Base-by-base conservation (phyloP, 1,139 yeast species). In the Yamadazyma dendronema region DNA sequence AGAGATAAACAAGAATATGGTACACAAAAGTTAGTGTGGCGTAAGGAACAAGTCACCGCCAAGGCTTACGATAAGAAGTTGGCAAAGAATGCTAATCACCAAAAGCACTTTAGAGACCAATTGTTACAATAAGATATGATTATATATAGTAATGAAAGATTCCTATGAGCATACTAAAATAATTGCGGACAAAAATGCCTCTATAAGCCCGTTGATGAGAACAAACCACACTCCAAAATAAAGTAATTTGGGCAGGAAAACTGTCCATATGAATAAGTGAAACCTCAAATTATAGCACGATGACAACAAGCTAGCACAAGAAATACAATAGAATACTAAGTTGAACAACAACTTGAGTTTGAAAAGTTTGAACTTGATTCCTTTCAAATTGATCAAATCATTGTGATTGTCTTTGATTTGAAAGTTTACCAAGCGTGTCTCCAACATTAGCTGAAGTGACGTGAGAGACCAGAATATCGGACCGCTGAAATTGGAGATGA, bases 211-310 rank as follows among this genome's bases (percentile, higher is more conserved):
- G 42, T 75, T 77, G 53, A 81, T 64, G 39, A 79, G 63, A 1
- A 78, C 41, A 26, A 75, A 64, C 98, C 98, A 94, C 3, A 82
- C 81, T 1, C 81, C 78, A 46, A 84, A 83, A 56, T 83, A 92
- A 25, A 95, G 72, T 13, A 92, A 61, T 52, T 89, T 92, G 0
- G 98, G 99, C 35, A 96, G 86, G 62, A 92, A 92, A 4, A 94
- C 98, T 2, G 97, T 88, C 97, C 98, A 94, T 12, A 94, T 84
- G 56, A 92, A 92, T 40, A 92, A 68, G 56, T 92, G 98, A 53
- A 82, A 86, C 48, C 96, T 72, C 46, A 90, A 69, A 19, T 77
- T 69, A 38, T 75, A 73, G 55, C 98, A 92, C 6, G 97, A 83
- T 0, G 71, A 65, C 34, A 85, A 57, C 36, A 90, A 74, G 29